Evolutionary conservation across 2,329 filamentous ascomycete genomes (phyloP), one percentile per base, ranked within the genome.

Genomic region (Aspergillus sclerotialis): DNA sequence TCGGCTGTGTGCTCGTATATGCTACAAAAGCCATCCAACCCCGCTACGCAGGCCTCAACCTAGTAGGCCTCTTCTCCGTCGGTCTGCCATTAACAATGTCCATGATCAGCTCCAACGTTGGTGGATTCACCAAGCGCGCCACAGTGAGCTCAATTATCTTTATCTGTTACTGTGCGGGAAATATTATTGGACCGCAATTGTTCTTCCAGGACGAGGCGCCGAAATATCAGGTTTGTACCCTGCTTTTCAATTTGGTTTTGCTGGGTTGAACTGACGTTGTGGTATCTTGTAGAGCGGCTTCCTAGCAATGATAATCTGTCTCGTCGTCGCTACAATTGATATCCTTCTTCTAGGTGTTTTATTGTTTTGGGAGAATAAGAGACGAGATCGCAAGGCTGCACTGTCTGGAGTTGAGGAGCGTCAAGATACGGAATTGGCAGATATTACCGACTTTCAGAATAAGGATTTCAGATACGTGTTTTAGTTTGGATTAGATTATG

Each of bases 61-160:
- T 64, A 3, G 53, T 66, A 29, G 46, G 58, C 3, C 52, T 60
- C 3, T 64, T 60, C 36, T 55, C 59, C 10, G 46, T 52, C 7
- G 46, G 58, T 24, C 64, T 64, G 33, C 48, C 66, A 7, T 34
- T 67, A 4, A 41, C 44, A 6, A 53, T 65, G 25, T 58, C 63
- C 1, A 61, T 64, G 55, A 62, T 69, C 29, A 60, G 64, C 3
- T 60, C 55, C 5, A 72, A 72, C 39, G 52, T 68, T 6, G 67
- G 63, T 4, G 68, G 68, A 0, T 68, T 70, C 35, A 68, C 67
- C 1, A 72, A 72, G 46, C 64, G 67, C 34, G 64, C 65, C 9
- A 68, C 66, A 0, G 59, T 64, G 5, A 67, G 62, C 15, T 67
- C 68, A 0, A 40, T 72, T 7, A 56, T 63, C 7, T 63, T 69